These are phyloP conservation scores for Alloteropsis semialata DNA, from an alignment of 176 grass and related monocot species.

Conservation along the genomic window DNA sequence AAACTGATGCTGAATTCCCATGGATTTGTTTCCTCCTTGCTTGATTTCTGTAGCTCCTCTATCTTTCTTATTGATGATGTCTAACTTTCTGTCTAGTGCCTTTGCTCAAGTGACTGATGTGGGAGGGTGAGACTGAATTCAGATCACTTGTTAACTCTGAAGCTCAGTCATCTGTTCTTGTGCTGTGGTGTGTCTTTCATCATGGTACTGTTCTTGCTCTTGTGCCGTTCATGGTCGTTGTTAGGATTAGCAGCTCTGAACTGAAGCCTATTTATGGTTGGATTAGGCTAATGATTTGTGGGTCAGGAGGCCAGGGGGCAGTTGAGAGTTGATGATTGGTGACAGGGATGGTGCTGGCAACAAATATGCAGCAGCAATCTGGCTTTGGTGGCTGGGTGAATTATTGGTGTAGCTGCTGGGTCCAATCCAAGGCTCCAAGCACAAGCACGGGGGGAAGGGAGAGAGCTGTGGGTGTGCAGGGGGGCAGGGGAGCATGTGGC, in stretches of 20 bases:
- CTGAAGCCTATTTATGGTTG: neutral
- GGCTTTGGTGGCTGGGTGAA: neutral
- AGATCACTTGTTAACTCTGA: neutral
- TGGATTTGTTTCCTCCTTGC: neutral
- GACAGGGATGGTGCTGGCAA: neutral
- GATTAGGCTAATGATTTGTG: neutral
- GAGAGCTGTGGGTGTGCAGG: slow-evolving; percentile 39
- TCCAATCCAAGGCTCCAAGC: neutral
- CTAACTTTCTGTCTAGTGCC: neutral
- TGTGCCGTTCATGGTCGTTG: neutral
- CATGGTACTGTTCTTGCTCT: neutral
- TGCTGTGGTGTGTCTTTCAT: neutral
- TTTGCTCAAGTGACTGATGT: neutral
- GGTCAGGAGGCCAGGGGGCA: neutral
- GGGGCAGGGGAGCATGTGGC: slow-evolving; percentile 46
- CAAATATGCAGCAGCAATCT: neutral
- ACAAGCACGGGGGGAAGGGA: neutral
- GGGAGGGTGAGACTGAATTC: neutral
- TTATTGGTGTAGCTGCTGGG: neutral
- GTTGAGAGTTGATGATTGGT: neutral
- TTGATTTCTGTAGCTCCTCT: neutral
- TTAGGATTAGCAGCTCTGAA: neutral
- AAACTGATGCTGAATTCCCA: neutral
- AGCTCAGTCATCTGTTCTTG: neutral
- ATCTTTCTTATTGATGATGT: neutral